Percentiles rank a stretch among this genome's conserved stretches.
These are phyloP conservation scores for Beauveria scarabaeidicola DNA, from an alignment of 2,329 filamentous ascomycete species.

Conservation along the genomic window DNA sequence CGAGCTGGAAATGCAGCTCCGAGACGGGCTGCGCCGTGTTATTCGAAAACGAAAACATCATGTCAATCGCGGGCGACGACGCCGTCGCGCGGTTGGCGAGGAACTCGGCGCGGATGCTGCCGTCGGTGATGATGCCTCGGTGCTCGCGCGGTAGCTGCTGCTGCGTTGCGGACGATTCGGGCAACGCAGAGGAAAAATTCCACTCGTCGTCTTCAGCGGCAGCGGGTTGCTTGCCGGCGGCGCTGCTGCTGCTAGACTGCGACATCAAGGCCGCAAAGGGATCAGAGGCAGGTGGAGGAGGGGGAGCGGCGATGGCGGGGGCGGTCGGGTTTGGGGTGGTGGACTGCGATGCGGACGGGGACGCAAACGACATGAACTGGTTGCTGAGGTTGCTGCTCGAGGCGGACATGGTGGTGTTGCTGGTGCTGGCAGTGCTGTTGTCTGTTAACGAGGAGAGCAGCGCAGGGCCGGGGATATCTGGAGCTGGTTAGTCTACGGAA, in stretches of 20 bases:
- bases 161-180: conserved; percentile 44
- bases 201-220: conserved; percentile 76
- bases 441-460: conserved; percentile 57
- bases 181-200: conserved; percentile 83
- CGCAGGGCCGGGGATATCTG: conserved; percentile 57
- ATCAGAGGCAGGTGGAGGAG: conserved; percentile 34
- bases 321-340: conserved; percentile 42
- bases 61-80: conserved; percentile 50
- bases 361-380: conserved; percentile 45
- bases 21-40: conserved; percentile 60
- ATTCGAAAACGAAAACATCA: conserved; percentile 80
- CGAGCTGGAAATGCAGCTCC: conserved; percentile 83
- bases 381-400: conserved; percentile 24
- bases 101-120: conserved; percentile 64
- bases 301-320: conserved; percentile 39
- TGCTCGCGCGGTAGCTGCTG: conserved; percentile 48
- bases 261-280: conserved; percentile 43
- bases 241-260: conserved; percentile 15
- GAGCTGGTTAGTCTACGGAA: conserved; percentile 18
- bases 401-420: background rate
- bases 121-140: conserved; percentile 59
- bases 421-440: conserved; percentile 45
- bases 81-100: conserved; percentile 52
- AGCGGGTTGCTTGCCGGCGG: conserved; percentile 17
- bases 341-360: conserved; percentile 42